phyloP scores from a whole-genome alignment of 805 yeast genomes.

The Ogataea trehalophila region DNA sequence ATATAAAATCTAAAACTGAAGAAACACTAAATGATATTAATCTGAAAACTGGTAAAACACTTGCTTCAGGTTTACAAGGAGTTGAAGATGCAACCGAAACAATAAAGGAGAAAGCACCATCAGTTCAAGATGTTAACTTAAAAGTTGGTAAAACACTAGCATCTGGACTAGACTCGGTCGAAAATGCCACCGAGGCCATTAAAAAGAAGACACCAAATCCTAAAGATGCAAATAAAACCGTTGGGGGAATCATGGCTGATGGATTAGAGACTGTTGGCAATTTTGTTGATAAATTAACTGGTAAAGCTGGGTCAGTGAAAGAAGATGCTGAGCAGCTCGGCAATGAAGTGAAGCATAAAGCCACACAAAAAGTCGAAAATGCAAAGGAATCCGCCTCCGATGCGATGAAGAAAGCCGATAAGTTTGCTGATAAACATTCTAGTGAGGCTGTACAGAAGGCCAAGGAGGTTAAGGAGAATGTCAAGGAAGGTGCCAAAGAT shows the following conservation, averaged over 20 bases:
- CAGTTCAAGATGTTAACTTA: slow-evolving; percentile 1
- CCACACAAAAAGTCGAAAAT: slow-evolving; percentile 7
- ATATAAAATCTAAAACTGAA: slow-evolving; percentile 18
- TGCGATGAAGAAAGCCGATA: background rate
- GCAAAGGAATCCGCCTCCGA: background rate
- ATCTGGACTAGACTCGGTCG: slow-evolving; percentile 30
- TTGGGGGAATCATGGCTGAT: slow-evolving; percentile 37
- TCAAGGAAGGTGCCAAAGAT: slow-evolving; percentile 9
- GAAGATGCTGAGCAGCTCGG: background rate
- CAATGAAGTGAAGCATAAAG: slow-evolving; percentile 4
- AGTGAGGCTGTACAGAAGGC: background rate
- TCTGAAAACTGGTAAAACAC: slow-evolving; percentile 35
- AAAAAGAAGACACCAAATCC: background rate
- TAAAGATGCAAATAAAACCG: slow-evolving; percentile 18
- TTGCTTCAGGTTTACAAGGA: slow-evolving; percentile 37
- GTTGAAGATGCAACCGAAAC: slow-evolving; percentile 29
- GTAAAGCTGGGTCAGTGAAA: background rate
- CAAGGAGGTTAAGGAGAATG: slow-evolving; percentile 1
- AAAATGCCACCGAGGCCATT: slow-evolving; percentile 10
- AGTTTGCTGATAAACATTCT: background rate
- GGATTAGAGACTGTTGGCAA: slow-evolving; percentile 30
- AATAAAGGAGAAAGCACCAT: slow-evolving; percentile 2
- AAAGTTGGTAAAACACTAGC: slow-evolving; percentile 38
- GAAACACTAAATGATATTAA: slow-evolving; percentile 20
- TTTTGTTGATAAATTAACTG: slow-evolving; percentile 6